Base-by-base conservation (phyloP, 2,329 filamentous ascomycete genomes). In the Scedosporium minutisporum region DNA sequence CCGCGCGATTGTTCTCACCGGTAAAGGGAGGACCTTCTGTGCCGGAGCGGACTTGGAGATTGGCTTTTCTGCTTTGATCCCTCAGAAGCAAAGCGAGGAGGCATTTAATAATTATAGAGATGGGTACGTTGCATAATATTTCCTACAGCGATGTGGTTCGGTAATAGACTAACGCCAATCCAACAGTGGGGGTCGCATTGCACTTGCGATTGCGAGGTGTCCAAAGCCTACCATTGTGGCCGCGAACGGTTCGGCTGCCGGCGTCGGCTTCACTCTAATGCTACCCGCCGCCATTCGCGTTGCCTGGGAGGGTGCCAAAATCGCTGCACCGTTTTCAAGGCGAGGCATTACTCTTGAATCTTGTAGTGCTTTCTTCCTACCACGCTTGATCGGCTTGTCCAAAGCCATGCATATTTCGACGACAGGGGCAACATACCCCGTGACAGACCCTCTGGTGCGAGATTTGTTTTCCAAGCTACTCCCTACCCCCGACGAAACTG, bases 161-260 rank as follows among this genome's bases (percentile, higher is more conserved):
- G 53, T 3, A 75, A 63, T 71, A 73, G 9, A 73, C 76, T 63
- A 79, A 82, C 66, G 68, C 69, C 38, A 66, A 67, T 57, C 65
- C 67, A n/a, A 21, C 12, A 60, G 57, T 42, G 57, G 61, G 2
- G 61, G 74, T 76, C 3, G 87, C 87, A 1, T 88, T 90, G 82
- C 0, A 74, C 91, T 38, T 85, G 83, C 62, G 84, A 89, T 66
- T 79, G 88, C 29, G 72, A 74, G 5, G 88, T 64, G 88, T 59
- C 85, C 84, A 73, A 93, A 93, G 70, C 90, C 90, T 4, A 80
- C 93, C 62, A 82, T 93, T 33, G 87, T 86, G 1, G 90, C 90
- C 1, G 87, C 93, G 21, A 90, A 92, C 69, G 90, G 90, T 6
- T 77, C 89, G 16, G 89, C 87, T 63, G 80, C 89, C 57, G 90